Evolutionary conservation across 768 basidiomycete genomes (phyloP).

Genomic region (Cystobasidium tubakii): DNA sequence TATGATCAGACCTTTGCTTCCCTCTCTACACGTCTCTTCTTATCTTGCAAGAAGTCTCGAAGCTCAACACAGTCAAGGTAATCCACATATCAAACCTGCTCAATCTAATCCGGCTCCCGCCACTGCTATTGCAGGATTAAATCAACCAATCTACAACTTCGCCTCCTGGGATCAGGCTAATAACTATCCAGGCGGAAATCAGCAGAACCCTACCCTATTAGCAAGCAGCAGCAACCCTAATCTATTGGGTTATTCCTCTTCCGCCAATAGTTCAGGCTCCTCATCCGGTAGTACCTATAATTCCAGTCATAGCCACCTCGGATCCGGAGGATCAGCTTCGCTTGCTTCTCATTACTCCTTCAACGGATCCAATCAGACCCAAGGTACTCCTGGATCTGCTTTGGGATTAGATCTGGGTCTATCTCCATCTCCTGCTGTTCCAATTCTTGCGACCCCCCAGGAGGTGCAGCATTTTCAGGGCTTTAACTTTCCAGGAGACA

Average conservation of each 20-base stretch:
- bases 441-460: background rate
- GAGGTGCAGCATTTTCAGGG: constrained; percentile 5
- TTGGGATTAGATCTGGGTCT: background rate
- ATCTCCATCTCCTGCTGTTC: background rate
- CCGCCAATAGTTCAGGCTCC: constrained; percentile 4
- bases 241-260: background rate
- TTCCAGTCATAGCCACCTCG: background rate
- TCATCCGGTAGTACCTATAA: constrained; percentile 3
- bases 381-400: constrained; percentile 1
- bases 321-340: background rate
- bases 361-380: background rate
- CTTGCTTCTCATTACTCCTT: background rate
- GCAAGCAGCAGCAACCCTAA: background rate
- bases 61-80: background rate
- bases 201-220: background rate
- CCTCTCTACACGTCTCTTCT: background rate
- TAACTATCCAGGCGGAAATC: background rate
- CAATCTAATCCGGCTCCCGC: background rate
- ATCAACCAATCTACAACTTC: constrained; percentile 9
- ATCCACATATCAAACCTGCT: background rate
- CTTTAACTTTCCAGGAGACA: constrained; percentile 5
- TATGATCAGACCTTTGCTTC: background rate
- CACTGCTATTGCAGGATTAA: background rate
- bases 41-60: background rate
- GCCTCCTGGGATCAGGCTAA: constrained; percentile 1